phyloP scores from a whole-genome alignment of 345 rosid genomes.

The Citrus hindsii region DNA sequence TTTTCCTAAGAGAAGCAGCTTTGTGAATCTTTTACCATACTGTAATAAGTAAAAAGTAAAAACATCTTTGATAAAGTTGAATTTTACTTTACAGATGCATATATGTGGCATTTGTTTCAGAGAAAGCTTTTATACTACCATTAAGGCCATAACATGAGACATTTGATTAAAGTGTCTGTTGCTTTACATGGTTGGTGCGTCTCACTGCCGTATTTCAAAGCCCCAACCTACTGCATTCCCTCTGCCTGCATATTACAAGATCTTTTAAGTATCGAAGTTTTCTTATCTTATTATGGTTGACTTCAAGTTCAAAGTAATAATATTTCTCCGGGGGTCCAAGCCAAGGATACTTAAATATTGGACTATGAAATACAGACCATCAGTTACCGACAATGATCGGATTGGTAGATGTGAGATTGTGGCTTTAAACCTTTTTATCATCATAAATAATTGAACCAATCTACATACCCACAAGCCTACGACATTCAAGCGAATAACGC shows the following conservation, averaged over 20 bases:
- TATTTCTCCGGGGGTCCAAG: neutral
- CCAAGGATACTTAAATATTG: neutral
- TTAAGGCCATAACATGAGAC: neutral
- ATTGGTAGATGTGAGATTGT: neutral
- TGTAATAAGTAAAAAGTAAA: neutral
- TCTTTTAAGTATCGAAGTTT: neutral
- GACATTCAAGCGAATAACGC: neutral
- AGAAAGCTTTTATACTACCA: neutral
- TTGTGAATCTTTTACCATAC: neutral
- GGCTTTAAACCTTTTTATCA: neutral
- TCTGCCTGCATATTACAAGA: neutral
- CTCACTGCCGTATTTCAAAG: neutral
- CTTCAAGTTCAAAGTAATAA: neutral
- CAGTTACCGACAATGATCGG: neutral
- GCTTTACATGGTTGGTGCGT: neutral
- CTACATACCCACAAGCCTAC: no score
- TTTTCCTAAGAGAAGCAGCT: neutral
- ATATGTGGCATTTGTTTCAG: neutral
- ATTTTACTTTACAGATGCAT: neutral
- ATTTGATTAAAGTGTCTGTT: neutral
- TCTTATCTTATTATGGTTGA: neutral
- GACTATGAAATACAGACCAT: neutral
- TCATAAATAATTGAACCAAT: no score
- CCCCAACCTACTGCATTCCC: neutral
- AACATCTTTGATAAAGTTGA: neutral